Evolutionary conservation across 1,284 basidiomycete genomes (phyloP), one percentile per base, ranked within the genome.

Genomic region (Gymnopus androsaceus): DNA sequence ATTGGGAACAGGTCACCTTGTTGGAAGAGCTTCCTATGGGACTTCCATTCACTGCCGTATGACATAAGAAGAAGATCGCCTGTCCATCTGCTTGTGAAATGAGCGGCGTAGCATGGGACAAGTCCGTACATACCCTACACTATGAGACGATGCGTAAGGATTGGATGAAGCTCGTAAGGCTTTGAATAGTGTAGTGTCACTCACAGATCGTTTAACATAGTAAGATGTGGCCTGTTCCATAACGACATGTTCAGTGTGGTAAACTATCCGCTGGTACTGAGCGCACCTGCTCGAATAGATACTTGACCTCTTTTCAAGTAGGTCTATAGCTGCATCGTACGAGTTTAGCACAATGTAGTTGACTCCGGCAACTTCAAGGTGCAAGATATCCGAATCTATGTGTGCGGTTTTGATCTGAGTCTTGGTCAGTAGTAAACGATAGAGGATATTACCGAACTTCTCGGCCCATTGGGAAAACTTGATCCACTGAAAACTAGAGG

Each of bases 301-400:
- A 6, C 31, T 3, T 12, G 53, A 54, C n/a, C 45, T 19, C 28
- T 46, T 36, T 17, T 54, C 53, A 5, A 54, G 34, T 25, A 54
- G 19, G 9, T 54, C 53, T 21, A 28, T 61, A 3, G 59, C 57
- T 14, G 63, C 61, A 38, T 66, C 53, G 19, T 58, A 36, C 2
- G 63, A 62, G 21, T 68, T 63, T 1, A 68, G 31, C 11, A 68
- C 49, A 9, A 68, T 47, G 3, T 67, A 19, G 12, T 61, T 56
- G 4, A 37, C 49, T 19, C 67, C 66, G n/a, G 57, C 51, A 12
- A 59, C 51, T 9, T 61, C 57, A 15, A 66, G 21, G 31, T 67
- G 59, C n/a, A 67, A 28, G 37, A 68, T 60, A 28, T 65, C 64
- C 5, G 57, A 61, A 11, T 59, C 56, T 57, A 36, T n/a, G 36